These are phyloP conservation scores for Kitagawia praeruptora DNA, from an alignment of 129 eudicot genomes.

Conservation along the genomic window DNA sequence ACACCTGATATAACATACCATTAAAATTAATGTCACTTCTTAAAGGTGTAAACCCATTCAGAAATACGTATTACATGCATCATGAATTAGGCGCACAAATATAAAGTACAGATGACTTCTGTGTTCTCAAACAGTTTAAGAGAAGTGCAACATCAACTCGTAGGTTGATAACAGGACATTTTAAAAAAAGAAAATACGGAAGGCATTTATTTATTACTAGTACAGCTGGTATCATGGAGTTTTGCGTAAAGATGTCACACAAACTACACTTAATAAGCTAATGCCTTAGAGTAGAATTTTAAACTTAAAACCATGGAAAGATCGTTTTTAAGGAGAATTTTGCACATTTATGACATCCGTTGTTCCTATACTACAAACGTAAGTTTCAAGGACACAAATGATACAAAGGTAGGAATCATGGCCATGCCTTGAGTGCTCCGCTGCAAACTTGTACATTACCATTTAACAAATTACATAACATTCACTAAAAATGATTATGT, in stretches of 20 bases:
- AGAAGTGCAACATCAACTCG: neutral
- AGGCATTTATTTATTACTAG: neutral
- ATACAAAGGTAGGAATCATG: neutral
- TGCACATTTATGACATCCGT: neutral
- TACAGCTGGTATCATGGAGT: neutral
- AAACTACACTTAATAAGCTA: neutral
- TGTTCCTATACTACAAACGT: neutral
- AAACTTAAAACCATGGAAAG: neutral
- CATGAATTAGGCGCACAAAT: neutral
- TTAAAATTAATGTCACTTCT: neutral
- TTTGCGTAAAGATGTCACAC: neutral
- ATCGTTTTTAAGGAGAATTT: neutral
- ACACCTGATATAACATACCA: slow-evolving; percentile 33
- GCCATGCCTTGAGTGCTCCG: neutral
- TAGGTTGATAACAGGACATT: neutral
- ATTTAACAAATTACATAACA: neutral
- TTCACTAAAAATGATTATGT: neutral
- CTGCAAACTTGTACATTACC: neutral
- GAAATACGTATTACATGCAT: neutral
- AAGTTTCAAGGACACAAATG: neutral
- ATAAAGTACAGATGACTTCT: neutral
- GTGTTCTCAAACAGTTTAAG: neutral
- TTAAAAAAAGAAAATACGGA: neutral
- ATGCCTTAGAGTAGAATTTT: neutral
- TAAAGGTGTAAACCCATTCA: neutral